Evolutionary conservation across 1,139 yeast species (phyloP), one percentile per base, ranked within the genome.

Genomic region (Scheffersomyces cryptocercus): DNA sequence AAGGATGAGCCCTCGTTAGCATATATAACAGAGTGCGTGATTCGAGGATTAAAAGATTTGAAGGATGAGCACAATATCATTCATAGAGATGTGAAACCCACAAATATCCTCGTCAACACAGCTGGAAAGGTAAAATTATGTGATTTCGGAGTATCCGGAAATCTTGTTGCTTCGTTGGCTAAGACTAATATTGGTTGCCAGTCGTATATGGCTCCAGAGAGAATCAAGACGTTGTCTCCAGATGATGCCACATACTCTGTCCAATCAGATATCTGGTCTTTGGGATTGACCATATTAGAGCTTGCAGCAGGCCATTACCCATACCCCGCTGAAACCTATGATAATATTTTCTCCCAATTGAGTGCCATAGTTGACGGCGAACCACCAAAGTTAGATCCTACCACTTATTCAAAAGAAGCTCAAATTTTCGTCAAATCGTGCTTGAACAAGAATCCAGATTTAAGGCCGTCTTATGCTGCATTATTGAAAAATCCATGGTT

Each of bases 161-260:
- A 93, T 61, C 72, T 93, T 49, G 99, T 93, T 31, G 97, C 98
- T 1, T 89, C 97, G 0, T 77, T 93, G 56, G 99, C 99, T 8
- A 84, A 90, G 58, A 93, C 99, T 0, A 93, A 93, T 59, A 91
- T 93, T 55, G 99, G 99, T 5, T 95, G 99, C 65, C 99, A 93
- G 67, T 88, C 96, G 4, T 93, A 93, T 67, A 95, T 95, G 99
- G 98, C 99, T 0, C 99, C 99, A 1, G 99, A 93, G 64, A 79
- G 99, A 59, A 95, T 93, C 58, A 84, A 86, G 64, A 61, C 70
- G 2, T 49, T 65, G 39, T 70, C 57, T 38, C 78, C 78, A 3
- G 91, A 86, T 59, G 93, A 82, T 53, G 76, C 81, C 14, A 84
- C 96, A 0, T 93, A 93, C 65, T 85, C 97, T 1, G 97, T 90